A percentile compares a stretch with the other conserved stretches of the same genome.
These are phyloP conservation scores for Lignosus rhinocerotis DNA, from an alignment of 1,284 basidiomycete species.

Conservation along the genomic window DNA sequence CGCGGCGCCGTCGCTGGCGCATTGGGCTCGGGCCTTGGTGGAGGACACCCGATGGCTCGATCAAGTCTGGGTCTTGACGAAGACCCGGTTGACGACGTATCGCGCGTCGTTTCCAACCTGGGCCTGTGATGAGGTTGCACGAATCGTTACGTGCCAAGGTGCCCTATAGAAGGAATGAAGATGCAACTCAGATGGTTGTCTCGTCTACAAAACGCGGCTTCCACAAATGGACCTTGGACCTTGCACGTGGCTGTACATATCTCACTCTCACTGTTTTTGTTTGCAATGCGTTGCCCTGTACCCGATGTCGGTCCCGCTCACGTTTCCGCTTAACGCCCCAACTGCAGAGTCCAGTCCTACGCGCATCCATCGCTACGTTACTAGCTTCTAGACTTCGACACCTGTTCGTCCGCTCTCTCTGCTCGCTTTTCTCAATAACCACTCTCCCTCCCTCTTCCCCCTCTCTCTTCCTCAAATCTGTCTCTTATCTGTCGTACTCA, in stretches of 20 bases:
- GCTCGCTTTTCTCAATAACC: constrained; percentile 10
- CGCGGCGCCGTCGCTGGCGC: constrained; percentile 46
- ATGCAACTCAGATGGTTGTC: constrained; percentile 11
- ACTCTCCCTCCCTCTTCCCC: constrained; percentile 1
- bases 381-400: constrained; percentile 22
- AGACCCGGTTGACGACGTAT: constrained; percentile 68
- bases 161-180: constrained; percentile 10
- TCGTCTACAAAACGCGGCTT: constrained; percentile 11
- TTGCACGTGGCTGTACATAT: constrained; percentile 20
- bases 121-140: constrained; percentile 48
- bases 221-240: constrained; percentile 11
- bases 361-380: constrained; percentile 20
- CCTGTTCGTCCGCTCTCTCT: constrained; percentile 23
- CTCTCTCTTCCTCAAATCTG: constrained; percentile 6
- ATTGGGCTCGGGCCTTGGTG: constrained; percentile 25
- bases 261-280: constrained; percentile 4
- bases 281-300: constrained; percentile 4
- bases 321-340: constrained; percentile 3
- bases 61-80: constrained; percentile 55
- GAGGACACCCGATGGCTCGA: constrained; percentile 27
- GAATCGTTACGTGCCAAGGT: constrained; percentile 3
- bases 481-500: constrained; percentile 22
- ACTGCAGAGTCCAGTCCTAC: constrained; percentile 15
- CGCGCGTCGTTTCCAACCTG: constrained; percentile 76
- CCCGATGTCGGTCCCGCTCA: constrained; percentile 4